phyloP scores from a whole-genome alignment of 768 basidiomycete species.

The Myochromella boudieri region DNA sequence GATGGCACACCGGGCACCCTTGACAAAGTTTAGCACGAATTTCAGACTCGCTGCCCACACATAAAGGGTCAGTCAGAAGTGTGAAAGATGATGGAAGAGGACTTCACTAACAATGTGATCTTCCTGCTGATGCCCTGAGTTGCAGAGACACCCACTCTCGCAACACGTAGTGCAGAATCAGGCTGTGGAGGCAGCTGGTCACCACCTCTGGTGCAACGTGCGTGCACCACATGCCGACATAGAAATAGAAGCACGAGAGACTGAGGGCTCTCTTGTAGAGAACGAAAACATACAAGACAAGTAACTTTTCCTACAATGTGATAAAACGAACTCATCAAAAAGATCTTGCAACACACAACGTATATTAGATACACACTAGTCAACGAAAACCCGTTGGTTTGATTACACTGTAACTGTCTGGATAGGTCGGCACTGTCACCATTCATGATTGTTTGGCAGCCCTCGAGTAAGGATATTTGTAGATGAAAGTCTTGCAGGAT shows the following conservation, averaged over 20 bases:
- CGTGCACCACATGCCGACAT: constrained; percentile 88
- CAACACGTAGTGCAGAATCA: constrained; percentile 51
- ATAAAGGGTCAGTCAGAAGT: neutral
- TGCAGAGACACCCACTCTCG: constrained; percentile 35
- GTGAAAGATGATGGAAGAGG: neutral
- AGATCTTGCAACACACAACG: neutral
- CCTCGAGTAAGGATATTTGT: constrained; percentile 90
- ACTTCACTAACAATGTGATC: constrained; percentile 71
- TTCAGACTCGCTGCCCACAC: constrained; percentile 68
- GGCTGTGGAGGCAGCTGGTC: constrained; percentile 62
- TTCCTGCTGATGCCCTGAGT: constrained; percentile 59
- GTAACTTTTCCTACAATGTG: constrained; percentile 49
- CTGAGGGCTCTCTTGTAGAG: constrained; percentile 58
- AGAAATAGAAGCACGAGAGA: constrained; percentile 74
- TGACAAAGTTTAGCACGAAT: constrained; percentile 61
- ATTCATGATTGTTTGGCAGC: constrained; percentile 84
- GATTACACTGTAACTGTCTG: constrained; percentile 65
- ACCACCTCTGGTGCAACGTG: constrained; percentile 67
- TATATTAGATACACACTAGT: constrained; percentile 50
- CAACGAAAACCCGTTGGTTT: constrained; percentile 78
- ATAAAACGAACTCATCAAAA: neutral
- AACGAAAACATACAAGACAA: constrained; percentile 68
- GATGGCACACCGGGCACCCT: constrained; percentile 79
- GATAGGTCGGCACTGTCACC: constrained; percentile 80
- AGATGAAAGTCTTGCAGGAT: constrained; percentile 96